These are phyloP conservation scores for Boletus rufocinnamomeus DNA, from an alignment of 768 basidiomycete species.

Conservation along the genomic window DNA sequence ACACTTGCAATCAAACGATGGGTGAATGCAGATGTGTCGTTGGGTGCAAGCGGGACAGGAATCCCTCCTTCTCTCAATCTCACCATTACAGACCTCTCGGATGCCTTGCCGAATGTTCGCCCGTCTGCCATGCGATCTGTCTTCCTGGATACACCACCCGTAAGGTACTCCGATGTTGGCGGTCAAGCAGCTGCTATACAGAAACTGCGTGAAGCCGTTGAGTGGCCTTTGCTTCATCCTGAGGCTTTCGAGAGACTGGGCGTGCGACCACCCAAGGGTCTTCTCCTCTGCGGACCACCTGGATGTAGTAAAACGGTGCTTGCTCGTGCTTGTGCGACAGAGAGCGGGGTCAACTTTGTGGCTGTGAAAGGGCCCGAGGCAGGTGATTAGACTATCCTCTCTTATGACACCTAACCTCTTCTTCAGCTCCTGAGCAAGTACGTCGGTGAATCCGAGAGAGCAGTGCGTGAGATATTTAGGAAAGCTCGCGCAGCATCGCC, in stretches of 20 bases:
- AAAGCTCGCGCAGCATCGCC: slow-evolving; percentile 94
- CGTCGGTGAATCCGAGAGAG: slow-evolving; percentile 95
- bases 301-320: slow-evolving; percentile 97
- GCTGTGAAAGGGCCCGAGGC: slow-evolving; percentile 98
- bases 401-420: not conserved
- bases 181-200: slow-evolving; percentile 82
- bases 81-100: slow-evolving; percentile 60
- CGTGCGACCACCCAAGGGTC: slow-evolving; percentile 84
- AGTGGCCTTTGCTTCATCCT: slow-evolving; percentile 91
- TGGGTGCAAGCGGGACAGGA: slow-evolving; percentile 5
- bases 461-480: slow-evolving; percentile 91
- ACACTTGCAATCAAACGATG: slow-evolving; percentile 88
- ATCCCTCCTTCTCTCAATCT: slow-evolving; percentile 41
- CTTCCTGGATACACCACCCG: slow-evolving; percentile 81
- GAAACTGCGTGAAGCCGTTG: slow-evolving; percentile 86
- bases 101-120: slow-evolving; percentile 75
- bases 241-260: slow-evolving; percentile 87
- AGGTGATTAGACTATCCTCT: slow-evolving; percentile 21
- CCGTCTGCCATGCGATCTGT: slow-evolving; percentile 95
- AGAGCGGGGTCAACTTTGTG: slow-evolving; percentile 94
- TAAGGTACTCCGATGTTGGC: slow-evolving; percentile 87
- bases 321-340: slow-evolving; percentile 88
- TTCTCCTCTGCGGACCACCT: slow-evolving; percentile 92
- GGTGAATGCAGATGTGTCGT: slow-evolving; percentile 39
- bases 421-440: slow-evolving; percentile 92